phyloP scores from a whole-genome alignment of 768 basidiomycete genomes.

The Kondoa subrosea region DNA sequence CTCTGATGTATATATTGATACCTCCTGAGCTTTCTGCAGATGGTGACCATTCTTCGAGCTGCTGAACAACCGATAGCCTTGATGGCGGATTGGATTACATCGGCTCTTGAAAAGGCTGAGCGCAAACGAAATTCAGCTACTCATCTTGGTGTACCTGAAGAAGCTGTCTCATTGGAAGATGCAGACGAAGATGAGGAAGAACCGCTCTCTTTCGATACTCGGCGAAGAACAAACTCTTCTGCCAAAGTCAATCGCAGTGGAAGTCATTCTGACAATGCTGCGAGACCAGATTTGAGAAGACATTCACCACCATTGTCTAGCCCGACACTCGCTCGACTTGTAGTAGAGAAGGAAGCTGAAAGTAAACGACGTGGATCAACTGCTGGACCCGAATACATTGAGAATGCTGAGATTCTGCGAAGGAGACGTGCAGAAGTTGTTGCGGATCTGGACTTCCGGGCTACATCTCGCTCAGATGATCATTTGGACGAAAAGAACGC shows the following conservation, averaged over 20 bases:
- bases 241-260: background rate
- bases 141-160: background rate
- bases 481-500: too few relatives aligned
- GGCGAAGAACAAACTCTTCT: constrained; percentile 10
- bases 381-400: background rate
- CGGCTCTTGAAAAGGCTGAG: constrained; percentile 42
- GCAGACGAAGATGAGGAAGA: constrained; percentile 18
- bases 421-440: background rate
- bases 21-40: constrained; percentile 43
- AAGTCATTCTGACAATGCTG: background rate
- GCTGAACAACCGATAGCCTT: constrained; percentile 61
- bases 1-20: constrained; percentile 1
- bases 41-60: constrained; percentile 68
- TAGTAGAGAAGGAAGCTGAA: background rate
- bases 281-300: background rate
- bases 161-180: constrained; percentile 1
- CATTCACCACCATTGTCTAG: background rate
- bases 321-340: background rate
- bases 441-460: background rate
- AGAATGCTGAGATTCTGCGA: background rate
- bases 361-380: background rate
- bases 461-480: background rate
- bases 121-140: constrained; percentile 6
- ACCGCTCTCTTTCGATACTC: constrained; percentile 14
- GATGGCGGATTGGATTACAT: constrained; percentile 79